Base-by-base conservation (phyloP, 495 filamentous ascomycete species). In the Annulohypoxylon stygium region DNA sequence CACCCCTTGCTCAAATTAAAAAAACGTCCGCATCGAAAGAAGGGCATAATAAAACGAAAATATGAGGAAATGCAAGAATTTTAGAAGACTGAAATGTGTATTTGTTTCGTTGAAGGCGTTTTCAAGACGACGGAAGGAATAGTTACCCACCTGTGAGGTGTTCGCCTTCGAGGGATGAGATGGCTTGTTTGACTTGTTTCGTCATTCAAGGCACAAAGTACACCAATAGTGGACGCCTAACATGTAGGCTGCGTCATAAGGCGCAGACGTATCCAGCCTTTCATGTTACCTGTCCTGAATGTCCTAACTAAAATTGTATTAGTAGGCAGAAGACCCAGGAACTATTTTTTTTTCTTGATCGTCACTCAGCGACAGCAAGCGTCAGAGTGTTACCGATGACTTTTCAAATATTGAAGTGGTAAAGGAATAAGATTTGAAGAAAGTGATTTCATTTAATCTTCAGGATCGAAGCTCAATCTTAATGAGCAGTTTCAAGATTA, bases 161-260 rank as follows among this genome's bases (percentile, higher is more conserved):
- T 43, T 36, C 37, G 36, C 26, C 48, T 16, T 16, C 33, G 12
- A 36, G 8, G 53, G 30, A 57, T 57, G 53, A 23, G 50, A 61
- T 43, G 26, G 47, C n/a, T 57, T 33, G 37, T 69, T 69, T 43
- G 26, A 36, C n/a, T 57, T 33, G 37, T 69, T 69, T 65, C 66
- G 71, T 74, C 71, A 74, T 74, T 30, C 37, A 34, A 41, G 7
- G 34, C 23, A 55, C 41, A 14, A 26, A 61, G 16, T 59, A 39
- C 48, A 54, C 65, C 61, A 69, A 65, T 63, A 59, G 37, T 59
- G 34, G 48, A 58, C 25, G 62, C 50, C 25, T 18, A 59, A 66
- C 48, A 34, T 55, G 59, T 58, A 51, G 45, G 45, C 54, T 75
- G 67, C 72, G 72, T 75, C 72, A 75, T 75, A 70, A 67, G 51